A percentile compares a stretch with the other conserved stretches of the same genome.
Evolutionary conservation across 2,329 filamentous ascomycete genomes (phyloP).

Genomic region (Helotiales sp.): DNA sequence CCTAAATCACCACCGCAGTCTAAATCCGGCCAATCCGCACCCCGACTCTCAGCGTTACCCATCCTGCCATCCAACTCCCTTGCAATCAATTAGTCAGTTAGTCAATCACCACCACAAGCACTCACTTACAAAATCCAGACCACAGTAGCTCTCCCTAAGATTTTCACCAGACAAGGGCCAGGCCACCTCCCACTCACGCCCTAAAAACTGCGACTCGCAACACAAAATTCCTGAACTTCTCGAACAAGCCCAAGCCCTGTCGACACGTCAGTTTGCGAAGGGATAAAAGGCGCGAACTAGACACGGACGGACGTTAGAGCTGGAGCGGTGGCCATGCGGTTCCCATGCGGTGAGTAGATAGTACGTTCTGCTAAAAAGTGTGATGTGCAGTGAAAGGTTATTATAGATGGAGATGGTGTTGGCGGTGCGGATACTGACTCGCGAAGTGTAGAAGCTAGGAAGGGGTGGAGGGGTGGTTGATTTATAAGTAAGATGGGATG

Average conservation of each 20-base stretch:
- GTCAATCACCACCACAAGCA: no score
- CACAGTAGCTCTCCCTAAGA: no score
- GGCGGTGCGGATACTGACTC: not conserved
- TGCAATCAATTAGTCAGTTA: not conserved
- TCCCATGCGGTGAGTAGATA: not conserved
- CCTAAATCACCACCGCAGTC: not conserved
- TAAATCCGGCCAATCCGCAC: not conserved
- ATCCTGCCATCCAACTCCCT: no score
- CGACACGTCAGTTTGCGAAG: not conserved
- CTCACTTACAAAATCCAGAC: no score
- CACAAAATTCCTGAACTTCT: not conserved
- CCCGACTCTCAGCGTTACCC: not conserved
- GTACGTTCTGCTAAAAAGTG: constrained; percentile 14
- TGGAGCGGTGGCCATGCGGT: not conserved
- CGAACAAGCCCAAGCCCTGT: not conserved
- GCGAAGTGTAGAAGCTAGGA: not conserved
- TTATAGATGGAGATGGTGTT: no score
- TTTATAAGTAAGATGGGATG: not conserved
- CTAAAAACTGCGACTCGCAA: constrained; percentile 5
- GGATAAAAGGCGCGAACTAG: not conserved
- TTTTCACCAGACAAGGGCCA: not conserved
- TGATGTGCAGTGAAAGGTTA: constrained; percentile 21
- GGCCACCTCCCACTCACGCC: not conserved
- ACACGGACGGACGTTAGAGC: not conserved
- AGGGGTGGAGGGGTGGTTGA: not conserved